These are phyloP conservation scores for Cercospora janseana DNA, from an alignment of 2,329 filamentous ascomycete genomes.

Conservation along the genomic window DNA sequence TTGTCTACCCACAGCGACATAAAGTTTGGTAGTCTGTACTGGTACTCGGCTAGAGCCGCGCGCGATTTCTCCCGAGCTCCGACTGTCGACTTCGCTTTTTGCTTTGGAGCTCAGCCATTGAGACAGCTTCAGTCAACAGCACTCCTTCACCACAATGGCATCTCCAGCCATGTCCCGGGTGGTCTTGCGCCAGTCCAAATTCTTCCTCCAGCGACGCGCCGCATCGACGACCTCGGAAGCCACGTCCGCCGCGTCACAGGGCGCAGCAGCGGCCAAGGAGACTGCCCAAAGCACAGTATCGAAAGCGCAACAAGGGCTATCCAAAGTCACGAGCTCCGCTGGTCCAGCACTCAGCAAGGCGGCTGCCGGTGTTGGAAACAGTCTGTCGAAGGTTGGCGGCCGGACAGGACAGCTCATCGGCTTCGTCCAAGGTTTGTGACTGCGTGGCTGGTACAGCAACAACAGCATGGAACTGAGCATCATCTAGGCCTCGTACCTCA, in stretches of 20 bases:
- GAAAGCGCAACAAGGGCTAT: conserved; percentile 80
- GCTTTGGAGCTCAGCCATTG: conserved; percentile 14
- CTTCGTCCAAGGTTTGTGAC: conserved; percentile 75
- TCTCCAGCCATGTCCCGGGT: conserved; percentile 48
- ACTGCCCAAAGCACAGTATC: conserved; percentile 40
- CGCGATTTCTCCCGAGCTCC: not conserved
- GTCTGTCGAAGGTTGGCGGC: conserved; percentile 75
- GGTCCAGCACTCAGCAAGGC: conserved; percentile 73
- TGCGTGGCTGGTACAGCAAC: not conserved
- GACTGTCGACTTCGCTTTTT: conserved; percentile 6
- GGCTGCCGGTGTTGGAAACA: conserved; percentile 63
- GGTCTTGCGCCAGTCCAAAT: conserved; percentile 46
- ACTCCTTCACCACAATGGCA: conserved; percentile 42
- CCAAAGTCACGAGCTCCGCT: conserved; percentile 75
- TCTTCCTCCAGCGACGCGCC: conserved; percentile 47
- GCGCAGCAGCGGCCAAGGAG: conserved; percentile 45
- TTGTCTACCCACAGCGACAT: too few relatives aligned
- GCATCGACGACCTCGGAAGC: conserved; percentile 51
- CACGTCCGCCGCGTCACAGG: conserved; percentile 42
- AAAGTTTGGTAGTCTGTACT: not conserved
- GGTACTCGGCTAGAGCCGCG: not conserved
- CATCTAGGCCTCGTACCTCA: conserved; percentile 74
- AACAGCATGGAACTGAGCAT: conserved; percentile 15
- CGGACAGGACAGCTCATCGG: conserved; percentile 74
- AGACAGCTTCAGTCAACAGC: conserved; percentile 23